phyloP scores from a whole-genome alignment of 257 asterid genomes.

The Forsythia viridissima region DNA sequence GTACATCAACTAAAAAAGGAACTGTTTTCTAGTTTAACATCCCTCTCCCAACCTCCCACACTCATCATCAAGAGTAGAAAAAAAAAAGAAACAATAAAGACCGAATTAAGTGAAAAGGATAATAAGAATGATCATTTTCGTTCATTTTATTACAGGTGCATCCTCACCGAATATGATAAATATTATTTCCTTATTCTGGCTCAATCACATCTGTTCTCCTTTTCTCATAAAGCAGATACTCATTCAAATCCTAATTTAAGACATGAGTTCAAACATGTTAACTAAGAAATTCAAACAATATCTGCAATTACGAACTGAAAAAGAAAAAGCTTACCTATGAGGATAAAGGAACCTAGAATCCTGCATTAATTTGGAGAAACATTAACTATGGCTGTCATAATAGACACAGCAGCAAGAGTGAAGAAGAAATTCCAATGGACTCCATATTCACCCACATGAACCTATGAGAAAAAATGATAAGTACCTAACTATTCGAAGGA shows the following conservation, averaged over 20 bases:
- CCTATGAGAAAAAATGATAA: constrained; percentile 44
- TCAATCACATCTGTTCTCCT: constrained; percentile 62
- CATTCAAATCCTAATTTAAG: constrained; percentile 60
- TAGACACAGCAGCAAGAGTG: constrained; percentile 88
- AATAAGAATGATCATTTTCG: constrained; percentile 1
- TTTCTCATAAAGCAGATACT: constrained; percentile 66
- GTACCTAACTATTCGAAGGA: constrained; percentile 14
- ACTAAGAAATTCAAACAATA: constrained; percentile 19
- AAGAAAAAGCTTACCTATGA: constrained; percentile 54
- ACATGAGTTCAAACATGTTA: constrained; percentile 23
- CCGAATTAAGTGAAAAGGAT: neutral
- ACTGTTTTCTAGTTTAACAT: neutral
- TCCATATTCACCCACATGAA: constrained; percentile 96
- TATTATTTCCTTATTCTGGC: constrained; percentile 74
- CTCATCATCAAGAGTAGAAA: neutral
- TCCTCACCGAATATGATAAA: constrained; percentile 64
- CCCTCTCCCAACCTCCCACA: neutral
- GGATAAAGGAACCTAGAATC: constrained; percentile 65
- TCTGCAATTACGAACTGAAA: constrained; percentile 16
- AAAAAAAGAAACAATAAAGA: neutral
- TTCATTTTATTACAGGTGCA: constrained; percentile 18
- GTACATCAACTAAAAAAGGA: neutral
- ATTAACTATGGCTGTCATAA: constrained; percentile 63
- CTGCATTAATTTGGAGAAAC: constrained; percentile 65
- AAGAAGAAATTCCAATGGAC: constrained; percentile 98